Conservation (phyloP, 345 rosid genomes). For the Boechera retrofracta region DNA sequence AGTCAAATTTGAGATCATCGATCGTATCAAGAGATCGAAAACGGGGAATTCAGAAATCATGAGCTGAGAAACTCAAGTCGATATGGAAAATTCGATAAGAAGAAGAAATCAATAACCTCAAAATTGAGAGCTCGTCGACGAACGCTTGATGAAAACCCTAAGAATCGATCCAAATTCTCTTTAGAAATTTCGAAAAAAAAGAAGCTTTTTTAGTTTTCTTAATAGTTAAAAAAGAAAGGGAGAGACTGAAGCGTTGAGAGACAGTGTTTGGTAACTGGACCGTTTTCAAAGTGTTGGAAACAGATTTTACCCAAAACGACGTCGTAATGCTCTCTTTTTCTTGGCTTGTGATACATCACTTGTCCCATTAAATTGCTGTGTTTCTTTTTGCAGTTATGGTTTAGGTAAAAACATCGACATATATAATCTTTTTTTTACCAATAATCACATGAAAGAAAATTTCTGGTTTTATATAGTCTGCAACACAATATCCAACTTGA, state of each 20-base stretch:
- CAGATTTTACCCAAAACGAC: neutral
- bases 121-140: conserved; percentile 23
- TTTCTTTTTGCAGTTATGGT: neutral
- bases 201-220: neutral
- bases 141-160: conserved; percentile 32
- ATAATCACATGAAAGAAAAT: neutral
- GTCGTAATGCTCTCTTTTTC: neutral
- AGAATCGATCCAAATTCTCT: conserved; percentile 18
- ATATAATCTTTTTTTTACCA: no score
- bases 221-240: neutral
- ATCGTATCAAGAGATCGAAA: conserved; percentile 16
- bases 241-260: conserved; percentile 30
- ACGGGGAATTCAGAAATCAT: conserved; percentile 17
- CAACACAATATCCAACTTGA: neutral
- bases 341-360: no score
- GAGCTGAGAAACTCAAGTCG: neutral
- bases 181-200: neutral
- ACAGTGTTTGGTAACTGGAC: conserved; percentile 13
- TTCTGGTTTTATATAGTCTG: no score
- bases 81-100: neutral
- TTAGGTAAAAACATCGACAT: neutral
- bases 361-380: neutral
- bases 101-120: conserved; percentile 20
- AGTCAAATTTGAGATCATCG: conserved; percentile 23
- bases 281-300: conserved; percentile 13